Evolutionary conservation across 257 asterid genomes (phyloP).

Genomic region (Primulina eburnea): DNA sequence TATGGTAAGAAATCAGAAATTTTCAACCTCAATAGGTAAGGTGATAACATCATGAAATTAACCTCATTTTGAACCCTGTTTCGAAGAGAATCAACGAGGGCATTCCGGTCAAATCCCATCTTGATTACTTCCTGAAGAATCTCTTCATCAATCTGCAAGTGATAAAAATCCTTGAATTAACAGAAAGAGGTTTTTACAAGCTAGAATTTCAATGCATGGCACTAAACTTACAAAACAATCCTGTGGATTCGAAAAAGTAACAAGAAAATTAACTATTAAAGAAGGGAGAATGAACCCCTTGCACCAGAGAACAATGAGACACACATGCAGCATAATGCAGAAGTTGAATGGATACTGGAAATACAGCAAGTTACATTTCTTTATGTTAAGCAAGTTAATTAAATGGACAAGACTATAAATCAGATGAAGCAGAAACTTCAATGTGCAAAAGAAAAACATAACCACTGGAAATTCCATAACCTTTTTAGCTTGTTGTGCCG

Average conservation of each 20-base stretch:
- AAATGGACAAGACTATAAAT: not conserved
- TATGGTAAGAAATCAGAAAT: constrained; percentile 27
- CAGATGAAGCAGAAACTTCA: not conserved
- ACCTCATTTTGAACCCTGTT: constrained; percentile 86
- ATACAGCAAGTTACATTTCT: not conserved
- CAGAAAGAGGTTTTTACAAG: not conserved
- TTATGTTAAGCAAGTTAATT: not conserved
- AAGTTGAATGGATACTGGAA: constrained; percentile 9
- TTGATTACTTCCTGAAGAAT: constrained; percentile 62
- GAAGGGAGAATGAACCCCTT: not conserved
- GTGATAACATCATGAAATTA: constrained; percentile 21
- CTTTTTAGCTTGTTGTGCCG: constrained; percentile 91
- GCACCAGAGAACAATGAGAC: not conserved
- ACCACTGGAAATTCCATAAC: constrained; percentile 30
- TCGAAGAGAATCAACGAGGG: constrained; percentile 50
- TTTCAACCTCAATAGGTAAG: constrained; percentile 16
- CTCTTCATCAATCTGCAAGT: constrained; percentile 72
- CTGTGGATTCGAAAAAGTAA: not conserved
- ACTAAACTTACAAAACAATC: not conserved
- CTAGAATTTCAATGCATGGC: constrained; percentile 10
- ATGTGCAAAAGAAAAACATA: not conserved
- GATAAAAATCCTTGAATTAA: constrained; percentile 13
- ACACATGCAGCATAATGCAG: constrained; percentile 4
- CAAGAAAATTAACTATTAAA: not conserved
- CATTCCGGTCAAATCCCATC: constrained; percentile 60